Evolutionary conservation across 1,284 basidiomycete genomes (phyloP).

Genomic region (Pseudomicrostroma phylloplanum): DNA sequence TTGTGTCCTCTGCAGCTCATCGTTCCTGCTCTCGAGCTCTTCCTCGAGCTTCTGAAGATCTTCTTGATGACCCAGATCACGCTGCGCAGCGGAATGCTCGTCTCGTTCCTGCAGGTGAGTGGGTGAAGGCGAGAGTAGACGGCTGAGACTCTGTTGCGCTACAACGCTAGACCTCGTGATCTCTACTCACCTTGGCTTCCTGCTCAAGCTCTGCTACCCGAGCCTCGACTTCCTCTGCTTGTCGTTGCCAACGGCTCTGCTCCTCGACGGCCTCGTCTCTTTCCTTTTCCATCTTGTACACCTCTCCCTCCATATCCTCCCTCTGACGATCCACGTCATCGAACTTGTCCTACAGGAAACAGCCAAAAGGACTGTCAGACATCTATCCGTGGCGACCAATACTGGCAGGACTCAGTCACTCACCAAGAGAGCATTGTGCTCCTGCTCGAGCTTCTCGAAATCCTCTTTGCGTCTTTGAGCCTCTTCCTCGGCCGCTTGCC

Average conservation of each 20-base stretch:
- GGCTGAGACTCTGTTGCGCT: too few relatives aligned
- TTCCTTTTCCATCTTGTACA: conserved; percentile 1
- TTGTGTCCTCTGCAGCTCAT: neutral
- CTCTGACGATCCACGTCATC: neutral
- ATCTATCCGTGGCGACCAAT: too few relatives aligned
- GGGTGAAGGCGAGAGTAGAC: too few relatives aligned
- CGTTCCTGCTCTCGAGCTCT: neutral
- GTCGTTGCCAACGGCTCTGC: neutral
- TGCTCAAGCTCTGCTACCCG: conserved; percentile 1
- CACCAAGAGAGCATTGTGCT: too few relatives aligned
- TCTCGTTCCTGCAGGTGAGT: neutral
- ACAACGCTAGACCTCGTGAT: too few relatives aligned
- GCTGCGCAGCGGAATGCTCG: neutral
- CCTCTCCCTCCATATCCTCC: conserved; percentile 1
- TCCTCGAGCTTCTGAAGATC: neutral
- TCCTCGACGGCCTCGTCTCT: conserved; percentile 1
- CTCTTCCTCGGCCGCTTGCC: neutral
- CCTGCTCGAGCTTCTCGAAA: too few relatives aligned
- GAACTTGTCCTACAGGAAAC: neutral
- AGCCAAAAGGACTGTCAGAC: too few relatives aligned
- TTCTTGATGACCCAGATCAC: neutral
- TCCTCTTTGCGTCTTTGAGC: neutral
- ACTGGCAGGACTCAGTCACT: too few relatives aligned
- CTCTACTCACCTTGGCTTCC: neutral
- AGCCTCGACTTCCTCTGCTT: neutral